Conservation (phyloP, 805 yeast genomes). For the Scheffersomyces lignosus region DNA sequence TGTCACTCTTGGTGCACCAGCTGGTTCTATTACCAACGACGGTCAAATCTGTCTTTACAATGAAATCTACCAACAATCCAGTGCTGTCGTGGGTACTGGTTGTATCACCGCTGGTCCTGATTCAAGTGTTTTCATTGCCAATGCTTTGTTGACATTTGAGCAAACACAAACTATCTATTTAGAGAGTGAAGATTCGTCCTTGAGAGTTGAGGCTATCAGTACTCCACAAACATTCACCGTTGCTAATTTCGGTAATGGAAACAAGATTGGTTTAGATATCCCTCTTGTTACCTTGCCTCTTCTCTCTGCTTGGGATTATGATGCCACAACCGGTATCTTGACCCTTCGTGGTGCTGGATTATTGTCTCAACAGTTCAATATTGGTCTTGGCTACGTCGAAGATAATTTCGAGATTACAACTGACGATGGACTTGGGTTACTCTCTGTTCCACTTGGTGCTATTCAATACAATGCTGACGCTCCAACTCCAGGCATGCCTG, state of each 20-base stretch:
- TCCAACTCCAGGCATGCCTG: constrained; percentile 7
- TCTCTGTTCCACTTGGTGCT: constrained; percentile 6
- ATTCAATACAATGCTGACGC: constrained; percentile 10
- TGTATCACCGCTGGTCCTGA: constrained; percentile 21
- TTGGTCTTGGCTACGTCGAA: constrained; percentile 10
- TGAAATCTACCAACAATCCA: constrained; percentile 20
- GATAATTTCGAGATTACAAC: constrained; percentile 3
- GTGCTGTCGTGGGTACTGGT: constrained; percentile 25
- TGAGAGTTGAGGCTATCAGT: constrained; percentile 17
- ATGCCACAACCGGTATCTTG: constrained; percentile 20
- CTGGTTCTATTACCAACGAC: constrained; percentile 12
- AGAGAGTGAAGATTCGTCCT: constrained; percentile 5
- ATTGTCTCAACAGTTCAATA: constrained; percentile 6
- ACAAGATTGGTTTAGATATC: constrained; percentile 21
- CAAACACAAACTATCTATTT: constrained; percentile 11
- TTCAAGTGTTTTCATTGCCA: constrained; percentile 10
- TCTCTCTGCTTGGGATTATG: constrained; percentile 2
- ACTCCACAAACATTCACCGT: constrained; percentile 20
- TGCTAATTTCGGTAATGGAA: constrained; percentile 30
- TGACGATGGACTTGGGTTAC: constrained; percentile 6
- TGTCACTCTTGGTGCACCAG: constrained; percentile 15
- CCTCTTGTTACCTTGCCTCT: constrained; percentile 5
- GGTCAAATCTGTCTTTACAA: constrained; percentile 29
- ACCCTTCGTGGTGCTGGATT: constrained; percentile 10
- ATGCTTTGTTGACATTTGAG: constrained; percentile 5